Evolutionary conservation across 2,329 filamentous ascomycete species (phyloP), one percentile per base, ranked within the genome.

Genomic region (Aureobasidium sp.): DNA sequence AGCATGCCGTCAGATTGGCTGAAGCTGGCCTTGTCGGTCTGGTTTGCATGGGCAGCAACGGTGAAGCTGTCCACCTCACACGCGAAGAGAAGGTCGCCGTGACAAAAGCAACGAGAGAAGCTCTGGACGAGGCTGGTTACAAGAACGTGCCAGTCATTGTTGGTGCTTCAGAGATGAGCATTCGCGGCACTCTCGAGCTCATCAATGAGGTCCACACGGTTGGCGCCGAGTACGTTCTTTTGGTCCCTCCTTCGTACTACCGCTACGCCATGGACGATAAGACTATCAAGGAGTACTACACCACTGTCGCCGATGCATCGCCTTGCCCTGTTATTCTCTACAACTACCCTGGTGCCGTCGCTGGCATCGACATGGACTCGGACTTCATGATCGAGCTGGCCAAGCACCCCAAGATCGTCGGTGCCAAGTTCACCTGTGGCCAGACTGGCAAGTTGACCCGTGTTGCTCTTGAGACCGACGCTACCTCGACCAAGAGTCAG

Each of bases 351-450:
- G 90, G 90, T 57, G 91, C 90, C 54, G 91, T 94, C 6, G 83
- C 89, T 6, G 91, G 91, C 55, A 88, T 95, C 70, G 91, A 96
- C 74, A 88, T 96, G 84, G 90, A 94, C 79, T 92, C 88, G 63
- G 91, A 96, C 72, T 81, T 93, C 63, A 83, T 96, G 69, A 90
- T 94, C 77, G 83, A 82, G 71, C 83, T 96, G 41, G 90, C 95
- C 76, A 85, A 86, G 66, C 95, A 95, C 76, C 65, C 65, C 54
- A 70, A 69, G 61, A 90, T 96, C 69, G 78, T 91, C 65, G 91
- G 91, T 65, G 92, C 90, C 61, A 96, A 96, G 75, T 95, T 96
- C 80, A 96, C 91, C 44, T 95, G 90, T 73, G 91, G 89, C 66
- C 94, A 90, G 79, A 94, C 90, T 1, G 91, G 91, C 66, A 96